A percentile compares a stretch with the other conserved stretches of the same genome.
phyloP scores from a whole-genome alignment of 176 grass and related monocot genomes.

The Pontederia crassipes region DNA sequence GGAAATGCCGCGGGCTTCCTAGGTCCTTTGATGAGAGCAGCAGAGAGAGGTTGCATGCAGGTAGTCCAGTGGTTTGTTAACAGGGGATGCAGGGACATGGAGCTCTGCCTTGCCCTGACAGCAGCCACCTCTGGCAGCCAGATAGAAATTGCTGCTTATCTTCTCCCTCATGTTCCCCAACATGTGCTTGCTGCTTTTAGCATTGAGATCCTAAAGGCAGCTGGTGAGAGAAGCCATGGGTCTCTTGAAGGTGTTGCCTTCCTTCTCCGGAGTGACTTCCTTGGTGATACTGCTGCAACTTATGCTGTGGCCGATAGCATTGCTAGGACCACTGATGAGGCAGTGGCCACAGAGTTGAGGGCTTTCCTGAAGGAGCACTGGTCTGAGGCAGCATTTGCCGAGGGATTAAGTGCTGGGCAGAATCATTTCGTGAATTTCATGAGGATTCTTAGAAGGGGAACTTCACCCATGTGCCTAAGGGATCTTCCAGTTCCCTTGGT shows the following conservation, averaged over 20 bases:
- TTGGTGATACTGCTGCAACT: slow-evolving; percentile 56
- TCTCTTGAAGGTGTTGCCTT: slow-evolving; percentile 74
- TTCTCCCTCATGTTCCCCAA: slow-evolving; percentile 67
- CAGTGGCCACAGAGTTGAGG: slow-evolving; percentile 48
- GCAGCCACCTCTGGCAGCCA: slow-evolving; percentile 73
- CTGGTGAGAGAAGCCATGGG: slow-evolving; percentile 73
- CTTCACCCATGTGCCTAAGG: slow-evolving; percentile 41
- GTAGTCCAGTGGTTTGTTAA: slow-evolving; percentile 84
- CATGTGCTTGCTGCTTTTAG: slow-evolving; percentile 78
- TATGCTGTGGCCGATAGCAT: slow-evolving; percentile 86
- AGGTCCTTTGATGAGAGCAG: slow-evolving; percentile 84
- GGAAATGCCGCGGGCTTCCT: slow-evolving; percentile 66
- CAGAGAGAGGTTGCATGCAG: slow-evolving; percentile 64
- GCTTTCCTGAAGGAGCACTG: slow-evolving; percentile 71
- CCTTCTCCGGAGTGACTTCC: slow-evolving; percentile 71
- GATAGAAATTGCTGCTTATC: slow-evolving; percentile 49
- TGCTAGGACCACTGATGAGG: slow-evolving; percentile 47
- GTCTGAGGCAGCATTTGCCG: slow-evolving; percentile 61
- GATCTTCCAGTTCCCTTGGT: slow-evolving; percentile 57
- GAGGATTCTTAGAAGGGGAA: slow-evolving; percentile 65
- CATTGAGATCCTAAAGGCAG: slow-evolving; percentile 83
- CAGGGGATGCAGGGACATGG: slow-evolving; percentile 85
- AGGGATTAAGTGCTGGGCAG: slow-evolving; percentile 34
- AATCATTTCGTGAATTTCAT: slow-evolving; percentile 66
- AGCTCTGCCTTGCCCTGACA: slow-evolving; percentile 83